Base-by-base conservation (phyloP, 1,139 yeast genomes). In the Kurtzmaniella quercitrusa region DNA sequence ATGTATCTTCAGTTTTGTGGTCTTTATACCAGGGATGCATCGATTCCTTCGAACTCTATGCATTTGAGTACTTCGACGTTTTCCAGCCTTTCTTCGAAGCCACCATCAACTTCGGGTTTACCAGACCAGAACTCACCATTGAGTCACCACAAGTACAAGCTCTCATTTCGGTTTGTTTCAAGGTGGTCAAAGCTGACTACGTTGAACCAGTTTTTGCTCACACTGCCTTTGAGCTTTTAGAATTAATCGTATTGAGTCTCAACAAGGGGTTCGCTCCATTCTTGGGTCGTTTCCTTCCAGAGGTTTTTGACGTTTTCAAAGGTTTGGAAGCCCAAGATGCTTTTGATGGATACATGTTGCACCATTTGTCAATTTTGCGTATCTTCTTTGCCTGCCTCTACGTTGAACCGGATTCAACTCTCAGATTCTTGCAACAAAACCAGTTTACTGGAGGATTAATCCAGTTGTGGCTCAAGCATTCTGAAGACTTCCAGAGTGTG, bases 41-140 rank as follows among this genome's bases (percentile, higher is more conserved):
- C 42, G 70, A 66, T 10, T 65, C 79, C 1, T 77, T 78, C 51
- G 79, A 77, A 47, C 73, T 75, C 25, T 78, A 75, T 56, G 83
- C 82, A 1, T 65, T 57, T 44, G 82, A 77, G 48, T 79, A 72
- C 54, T 75, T 70, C 49, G 79, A 75, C 47, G 65, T 65, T 24
- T 77, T 75, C 58, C 66, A 67, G 41, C 70, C 79, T 18, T 79
- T 73, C 54, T 75, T 77, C 48, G 79, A 75, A 54, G 64, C 71
- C 24, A 65, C 77, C 34, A 68, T 76, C 43, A 70, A 63, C 49
- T 65, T 66, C 52, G 82, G 82, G 2, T 77, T 77, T 53, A 62
- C 62, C 34, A 51, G 55, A 18, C 56, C 60, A 15, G 63, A 62
- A 21, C 49, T 66, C 11, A 62, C 73, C 3, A 59, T 68, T 47